Percentiles rank a stretch among this genome's conserved stretches.
phyloP scores from a whole-genome alignment of 148 eudicot genomes.

The Fagopyrum homotropicum region DNA sequence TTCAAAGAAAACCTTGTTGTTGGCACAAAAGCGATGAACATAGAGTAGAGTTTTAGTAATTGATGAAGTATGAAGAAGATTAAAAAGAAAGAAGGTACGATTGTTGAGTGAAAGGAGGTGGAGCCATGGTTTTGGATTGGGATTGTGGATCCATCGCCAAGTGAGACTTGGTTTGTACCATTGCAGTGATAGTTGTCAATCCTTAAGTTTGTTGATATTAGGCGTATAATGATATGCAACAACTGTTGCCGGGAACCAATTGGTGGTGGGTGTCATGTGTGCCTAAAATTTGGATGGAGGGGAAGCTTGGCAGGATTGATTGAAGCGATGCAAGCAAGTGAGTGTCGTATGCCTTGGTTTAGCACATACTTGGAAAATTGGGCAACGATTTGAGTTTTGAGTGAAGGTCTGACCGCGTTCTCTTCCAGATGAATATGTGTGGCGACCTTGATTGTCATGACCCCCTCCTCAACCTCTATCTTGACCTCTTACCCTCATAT shows the following conservation, averaged over 20 bases:
- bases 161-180: background rate
- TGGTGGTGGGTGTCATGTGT: background rate
- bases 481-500: background rate
- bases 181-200: background rate
- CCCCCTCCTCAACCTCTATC: background rate
- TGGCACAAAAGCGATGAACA: background rate
- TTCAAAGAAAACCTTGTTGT: background rate
- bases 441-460: too few species aligned
- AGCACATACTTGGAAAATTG: background rate
- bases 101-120: background rate
- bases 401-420: background rate
- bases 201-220: background rate
- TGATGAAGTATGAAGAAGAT: background rate
- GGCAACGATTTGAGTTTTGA: background rate
- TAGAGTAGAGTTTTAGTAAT: background rate
- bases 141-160: background rate
- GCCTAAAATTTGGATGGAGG: background rate
- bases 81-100: background rate
- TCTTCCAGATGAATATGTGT: too few species aligned
- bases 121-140: background rate
- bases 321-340: background rate
- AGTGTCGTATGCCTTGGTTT: background rate
- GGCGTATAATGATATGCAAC: background rate
- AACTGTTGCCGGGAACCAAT: background rate
- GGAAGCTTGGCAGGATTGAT: background rate